phyloP scores from a whole-genome alignment of 345 rosid species.

The Brassica carinata region DNA sequence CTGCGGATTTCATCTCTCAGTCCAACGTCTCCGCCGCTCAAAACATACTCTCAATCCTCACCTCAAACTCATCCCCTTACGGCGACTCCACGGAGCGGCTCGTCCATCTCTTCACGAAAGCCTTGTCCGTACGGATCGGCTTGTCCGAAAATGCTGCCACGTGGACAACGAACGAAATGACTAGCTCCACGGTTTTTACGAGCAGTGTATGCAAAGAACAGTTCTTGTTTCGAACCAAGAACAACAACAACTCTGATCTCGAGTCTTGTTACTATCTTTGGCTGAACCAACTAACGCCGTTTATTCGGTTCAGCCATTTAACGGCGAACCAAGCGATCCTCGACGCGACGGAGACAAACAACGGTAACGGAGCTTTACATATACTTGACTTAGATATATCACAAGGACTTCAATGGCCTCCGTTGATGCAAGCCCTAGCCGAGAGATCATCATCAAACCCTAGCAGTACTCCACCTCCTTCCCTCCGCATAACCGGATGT shows the following conservation, averaged over 20 bases:
- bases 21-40: conserved; percentile 76
- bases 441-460: conserved; percentile 50
- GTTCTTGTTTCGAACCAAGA: conserved; percentile 36
- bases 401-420: conserved; percentile 99
- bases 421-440: conserved; percentile 91
- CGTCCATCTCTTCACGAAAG: conserved; percentile 70
- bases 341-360: conserved; percentile 55
- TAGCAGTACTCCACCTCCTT: conserved; percentile 41
- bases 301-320: conserved; percentile 80
- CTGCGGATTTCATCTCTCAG: conserved; percentile 69
- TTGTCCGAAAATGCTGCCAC: conserved; percentile 23
- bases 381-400: conserved; percentile 91
- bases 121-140: conserved; percentile 66
- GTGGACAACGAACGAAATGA: conserved; percentile 25
- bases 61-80: conserved; percentile 62
- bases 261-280: conserved; percentile 78
- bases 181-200: conserved; percentile 37
- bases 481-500: conserved; percentile 85
- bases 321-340: conserved; percentile 95
- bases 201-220: conserved; percentile 45
- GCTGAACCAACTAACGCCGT: conserved; percentile 86
- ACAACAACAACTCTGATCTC: conserved; percentile 34
- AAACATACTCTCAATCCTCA: conserved; percentile 59
- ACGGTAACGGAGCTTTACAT: conserved; percentile 60
- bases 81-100: conserved; percentile 84